A percentile compares a stretch with the other conserved stretches of the same genome.
Conservation (phyloP, 2,329 filamentous ascomycete species). For the Zasmidium cellare region DNA sequence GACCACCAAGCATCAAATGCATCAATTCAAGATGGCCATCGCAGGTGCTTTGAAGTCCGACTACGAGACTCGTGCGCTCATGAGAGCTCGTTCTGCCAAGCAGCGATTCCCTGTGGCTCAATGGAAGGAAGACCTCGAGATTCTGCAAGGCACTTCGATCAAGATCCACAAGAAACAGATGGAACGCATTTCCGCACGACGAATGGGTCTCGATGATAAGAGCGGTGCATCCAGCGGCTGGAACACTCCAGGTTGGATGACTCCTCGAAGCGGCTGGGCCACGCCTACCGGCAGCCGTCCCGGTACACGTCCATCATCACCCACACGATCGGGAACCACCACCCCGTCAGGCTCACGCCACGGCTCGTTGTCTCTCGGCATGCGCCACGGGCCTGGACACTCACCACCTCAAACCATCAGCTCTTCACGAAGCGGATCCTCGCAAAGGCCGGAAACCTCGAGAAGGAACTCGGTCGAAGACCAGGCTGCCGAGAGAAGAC, state of each 20-base stretch:
- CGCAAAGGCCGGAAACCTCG: slow-evolving; percentile 13
- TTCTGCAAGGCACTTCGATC: slow-evolving; percentile 61
- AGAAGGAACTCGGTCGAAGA: slow-evolving; percentile 31
- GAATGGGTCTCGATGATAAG: slow-evolving; percentile 33
- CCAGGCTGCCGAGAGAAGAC: slow-evolving; percentile 16
- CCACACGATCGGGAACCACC: slow-evolving; percentile 29
- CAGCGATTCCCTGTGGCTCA: slow-evolving; percentile 68
- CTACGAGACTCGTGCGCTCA: slow-evolving; percentile 56
- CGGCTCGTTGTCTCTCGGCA: slow-evolving; percentile 30
- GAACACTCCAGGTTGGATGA: slow-evolving; percentile 40
- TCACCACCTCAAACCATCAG: slow-evolving; percentile 20
- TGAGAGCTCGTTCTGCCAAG: slow-evolving; percentile 65
- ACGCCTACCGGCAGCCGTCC: slow-evolving; percentile 32
- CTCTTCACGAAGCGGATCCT: slow-evolving; percentile 9
- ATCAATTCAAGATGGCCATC: slow-evolving; percentile 66
- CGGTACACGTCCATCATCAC: slow-evolving; percentile 34
- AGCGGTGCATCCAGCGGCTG: slow-evolving; percentile 33
- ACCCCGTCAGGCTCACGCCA: slow-evolving; percentile 22
- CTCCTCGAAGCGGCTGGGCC: slow-evolving; percentile 44
- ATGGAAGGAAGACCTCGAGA: slow-evolving; percentile 66
- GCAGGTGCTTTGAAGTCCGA: slow-evolving; percentile 61
- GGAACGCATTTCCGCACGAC: slow-evolving; percentile 38
- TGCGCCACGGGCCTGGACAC: slow-evolving; percentile 34
- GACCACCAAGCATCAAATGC: slow-evolving; percentile 61
- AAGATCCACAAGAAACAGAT: slow-evolving; percentile 54